A percentile compares a stretch with the other conserved stretches of the same genome.
phyloP scores from a whole-genome alignment of 257 asterid species.

The Avicennia marina region DNA sequence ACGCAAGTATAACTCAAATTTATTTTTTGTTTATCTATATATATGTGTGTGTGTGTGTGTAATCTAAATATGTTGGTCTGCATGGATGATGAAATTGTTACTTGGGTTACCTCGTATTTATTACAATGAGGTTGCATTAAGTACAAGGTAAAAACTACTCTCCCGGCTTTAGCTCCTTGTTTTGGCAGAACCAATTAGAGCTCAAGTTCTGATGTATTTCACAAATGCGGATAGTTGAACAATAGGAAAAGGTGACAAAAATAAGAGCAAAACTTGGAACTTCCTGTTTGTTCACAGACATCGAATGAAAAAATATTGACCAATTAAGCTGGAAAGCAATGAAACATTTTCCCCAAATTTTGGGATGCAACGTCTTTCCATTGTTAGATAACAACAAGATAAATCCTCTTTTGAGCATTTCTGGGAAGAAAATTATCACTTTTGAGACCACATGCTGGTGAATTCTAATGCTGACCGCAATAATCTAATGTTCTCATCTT shows the following conservation, averaged over 20 bases:
- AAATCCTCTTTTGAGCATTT: constrained; percentile 28
- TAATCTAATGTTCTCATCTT: constrained; percentile 9
- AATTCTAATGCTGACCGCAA: constrained; percentile 17
- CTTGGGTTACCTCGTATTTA: too few relatives aligned
- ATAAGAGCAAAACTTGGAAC: neutral
- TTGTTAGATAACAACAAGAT: constrained; percentile 14
- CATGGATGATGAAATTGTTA: too few relatives aligned
- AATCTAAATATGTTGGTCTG: too few relatives aligned
- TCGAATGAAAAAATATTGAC: constrained; percentile 9
- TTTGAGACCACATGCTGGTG: constrained; percentile 35
- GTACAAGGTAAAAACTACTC: too few relatives aligned
- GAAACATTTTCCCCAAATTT: constrained; percentile 35
- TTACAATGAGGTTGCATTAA: too few relatives aligned
- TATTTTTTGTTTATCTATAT: too few relatives aligned
- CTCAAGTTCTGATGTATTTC: too few relatives aligned
- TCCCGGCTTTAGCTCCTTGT: too few relatives aligned
- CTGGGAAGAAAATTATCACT: constrained; percentile 27
- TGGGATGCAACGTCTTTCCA: constrained; percentile 36
- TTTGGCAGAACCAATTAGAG: too few relatives aligned
- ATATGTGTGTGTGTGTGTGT: too few relatives aligned
- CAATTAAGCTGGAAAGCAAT: constrained; percentile 21
- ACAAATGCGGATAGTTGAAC: too few relatives aligned
- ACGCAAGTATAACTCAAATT: too few relatives aligned
- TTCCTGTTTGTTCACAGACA: constrained; percentile 17
- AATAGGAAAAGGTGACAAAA: neutral